Base-by-base conservation (phyloP, 345 rosid species). In the Noccaea bulbosa region DNA sequence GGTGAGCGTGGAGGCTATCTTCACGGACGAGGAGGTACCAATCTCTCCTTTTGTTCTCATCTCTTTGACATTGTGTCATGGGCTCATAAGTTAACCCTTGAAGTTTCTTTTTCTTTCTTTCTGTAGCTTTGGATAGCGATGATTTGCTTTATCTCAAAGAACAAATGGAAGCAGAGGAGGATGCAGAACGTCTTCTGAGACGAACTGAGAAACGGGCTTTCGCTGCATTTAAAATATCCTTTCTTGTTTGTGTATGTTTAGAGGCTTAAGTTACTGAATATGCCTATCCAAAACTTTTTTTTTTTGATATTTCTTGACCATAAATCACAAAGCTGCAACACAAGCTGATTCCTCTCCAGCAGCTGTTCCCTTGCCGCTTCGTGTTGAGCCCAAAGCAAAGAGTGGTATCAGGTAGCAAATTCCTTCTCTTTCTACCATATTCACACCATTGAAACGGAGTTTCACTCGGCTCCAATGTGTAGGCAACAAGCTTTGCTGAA, bases 1-100 rank as follows among this genome's bases (percentile, higher is more conserved):
- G 99, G 99, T 78, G 99, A 94, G 73, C 98, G 98, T 65, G 99
- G 99, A 11, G 99, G 99, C 68, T 91, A 94, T 73, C 99, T 94
- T 77, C 99, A 94, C 71, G 99, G 99, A 12, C 82, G 99, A 43
- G 99, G 99, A 76, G 99, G 99, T 91, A 88, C 30, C 65, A 46
- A 3, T 37, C 30, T 69, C 34, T 39, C 47, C 38, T 43, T 33
- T 50, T 32, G 1, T 8, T 62, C 30, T 46, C 5, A 37, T 45
- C 51, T 7, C 57, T n/a, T 24, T 32, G 38, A 5, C n/a, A 33
- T n/a, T 47, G 38, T 34, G 24, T 68, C 45, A 8, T 43, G 11
- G 12, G 14, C 34, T 20, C 16, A 32, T 35, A 27, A 27, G 30
- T 27, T 27, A 64, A 51, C 64, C 63, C 24, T 53, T 70, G 33